Percentiles rank a stretch among this genome's conserved stretches.
Evolutionary conservation across 495 filamentous ascomycete species (phyloP).

Genomic region (Penicillium lividum): DNA sequence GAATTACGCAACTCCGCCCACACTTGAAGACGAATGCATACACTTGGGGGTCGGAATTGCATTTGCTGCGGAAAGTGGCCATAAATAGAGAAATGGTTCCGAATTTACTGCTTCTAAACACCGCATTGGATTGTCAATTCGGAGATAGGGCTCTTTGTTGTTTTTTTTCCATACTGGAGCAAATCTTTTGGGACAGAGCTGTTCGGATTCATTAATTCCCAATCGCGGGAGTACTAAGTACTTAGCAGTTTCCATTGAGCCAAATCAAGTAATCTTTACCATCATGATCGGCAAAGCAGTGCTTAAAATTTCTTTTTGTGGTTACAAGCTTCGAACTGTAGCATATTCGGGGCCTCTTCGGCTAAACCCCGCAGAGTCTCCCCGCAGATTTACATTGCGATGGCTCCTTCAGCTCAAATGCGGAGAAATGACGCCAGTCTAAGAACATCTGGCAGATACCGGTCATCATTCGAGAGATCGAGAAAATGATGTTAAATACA

Average conservation of each 20-base stretch:
- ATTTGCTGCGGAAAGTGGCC: too few species aligned
- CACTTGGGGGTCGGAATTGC: too few species aligned
- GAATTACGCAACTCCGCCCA: too few species aligned
- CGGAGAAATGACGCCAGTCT: neutral
- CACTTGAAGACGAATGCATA: too few species aligned
- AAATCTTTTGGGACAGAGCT: too few species aligned
- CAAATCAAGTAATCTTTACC: neutral
- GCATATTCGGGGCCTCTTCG: slow-evolving; percentile 9
- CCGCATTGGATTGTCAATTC: too few species aligned
- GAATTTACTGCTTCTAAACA: too few species aligned
- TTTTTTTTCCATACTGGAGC: too few species aligned
- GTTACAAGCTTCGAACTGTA: neutral
- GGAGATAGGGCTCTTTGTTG: too few species aligned
- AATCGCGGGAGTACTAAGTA: too few species aligned
- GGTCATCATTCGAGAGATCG: neutral
- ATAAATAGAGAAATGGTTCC: too few species aligned
- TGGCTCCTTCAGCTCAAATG: slow-evolving; percentile 2
- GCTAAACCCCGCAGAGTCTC: neutral
- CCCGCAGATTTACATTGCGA: slow-evolving; percentile 3
- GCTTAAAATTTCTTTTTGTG: slow-evolving; percentile 6
- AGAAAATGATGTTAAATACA: neutral
- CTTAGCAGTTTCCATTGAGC: neutral
- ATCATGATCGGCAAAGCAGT: slow-evolving; percentile 6
- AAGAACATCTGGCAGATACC: neutral
- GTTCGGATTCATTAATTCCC: too few species aligned